These are phyloP conservation scores for Inga laurina DNA, from an alignment of 306 rosid species.

Conservation along the genomic window DNA sequence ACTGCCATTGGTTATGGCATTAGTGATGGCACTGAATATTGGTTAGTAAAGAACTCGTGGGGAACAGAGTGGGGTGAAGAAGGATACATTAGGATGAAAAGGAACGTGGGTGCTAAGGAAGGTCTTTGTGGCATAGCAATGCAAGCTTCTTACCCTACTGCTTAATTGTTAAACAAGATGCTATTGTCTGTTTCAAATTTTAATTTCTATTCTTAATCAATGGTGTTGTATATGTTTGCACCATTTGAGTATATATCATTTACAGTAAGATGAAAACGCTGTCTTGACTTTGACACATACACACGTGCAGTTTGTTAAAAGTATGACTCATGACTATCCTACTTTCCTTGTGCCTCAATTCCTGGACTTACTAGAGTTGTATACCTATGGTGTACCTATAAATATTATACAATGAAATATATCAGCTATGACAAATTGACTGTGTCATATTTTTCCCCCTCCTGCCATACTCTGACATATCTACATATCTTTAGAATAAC, in stretches of 20 bases:
- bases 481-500: no score
- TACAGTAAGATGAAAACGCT: neutral
- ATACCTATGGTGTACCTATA: neutral
- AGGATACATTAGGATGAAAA: constrained; percentile 43
- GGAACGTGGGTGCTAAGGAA: constrained; percentile 28
- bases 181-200: neutral
- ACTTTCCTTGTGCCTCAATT: no score
- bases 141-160: constrained; percentile 40
- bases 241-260: neutral
- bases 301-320: neutral
- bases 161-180: constrained; percentile 1
- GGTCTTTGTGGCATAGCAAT: constrained; percentile 45
- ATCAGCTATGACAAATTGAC: no score
- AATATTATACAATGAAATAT: no score
- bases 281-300: neutral
- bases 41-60: constrained; percentile 46
- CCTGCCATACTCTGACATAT: no score
- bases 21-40: constrained; percentile 22
- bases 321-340: no score
- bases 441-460: no score
- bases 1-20: constrained; percentile 41
- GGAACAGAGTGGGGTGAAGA: constrained; percentile 41
- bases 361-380: neutral
- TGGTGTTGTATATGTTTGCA: neutral
- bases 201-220: neutral